A percentile compares a stretch with the other conserved stretches of the same genome.
Conservation (phyloP, 148 eudicot species). For the Vaccinium vitisidaea region DNA sequence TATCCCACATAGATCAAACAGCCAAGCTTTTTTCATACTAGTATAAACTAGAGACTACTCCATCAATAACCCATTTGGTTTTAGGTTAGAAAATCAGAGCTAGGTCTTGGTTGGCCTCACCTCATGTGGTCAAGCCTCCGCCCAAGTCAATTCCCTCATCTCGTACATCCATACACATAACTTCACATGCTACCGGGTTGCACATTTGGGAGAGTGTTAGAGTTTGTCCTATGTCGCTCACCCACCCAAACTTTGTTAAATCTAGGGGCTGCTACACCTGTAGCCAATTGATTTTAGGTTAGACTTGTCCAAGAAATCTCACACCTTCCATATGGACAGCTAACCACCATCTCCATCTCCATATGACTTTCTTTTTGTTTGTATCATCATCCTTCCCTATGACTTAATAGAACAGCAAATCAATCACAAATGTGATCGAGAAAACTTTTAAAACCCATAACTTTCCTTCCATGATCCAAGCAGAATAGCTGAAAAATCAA, state of each 20-base stretch:
- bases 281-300: too few species aligned
- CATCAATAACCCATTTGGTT: neutral
- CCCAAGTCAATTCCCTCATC: neutral
- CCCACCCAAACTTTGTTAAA: too few species aligned
- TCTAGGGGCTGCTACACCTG: too few species aligned
- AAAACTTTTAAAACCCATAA: neutral
- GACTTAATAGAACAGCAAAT: neutral
- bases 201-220: too few species aligned
- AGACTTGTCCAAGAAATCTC: too few species aligned
- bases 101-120: neutral
- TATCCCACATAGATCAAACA: neutral
- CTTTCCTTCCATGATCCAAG: neutral
- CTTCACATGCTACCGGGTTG: too few species aligned
- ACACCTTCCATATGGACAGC: too few species aligned
- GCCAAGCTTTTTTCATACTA: neutral
- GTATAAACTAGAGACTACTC: neutral
- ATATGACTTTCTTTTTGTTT: neutral
- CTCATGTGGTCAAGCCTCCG: neutral
- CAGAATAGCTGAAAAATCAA: conserved; percentile 5
- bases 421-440: neutral
- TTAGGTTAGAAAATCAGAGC: neutral
- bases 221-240: too few species aligned
- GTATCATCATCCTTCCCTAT: neutral
- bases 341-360: neutral
- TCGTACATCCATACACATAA: neutral